Evolutionary conservation across 2,329 filamentous ascomycete genomes (phyloP), one percentile per base, ranked within the genome.

Genomic region (Mycosphaerella sp.): DNA sequence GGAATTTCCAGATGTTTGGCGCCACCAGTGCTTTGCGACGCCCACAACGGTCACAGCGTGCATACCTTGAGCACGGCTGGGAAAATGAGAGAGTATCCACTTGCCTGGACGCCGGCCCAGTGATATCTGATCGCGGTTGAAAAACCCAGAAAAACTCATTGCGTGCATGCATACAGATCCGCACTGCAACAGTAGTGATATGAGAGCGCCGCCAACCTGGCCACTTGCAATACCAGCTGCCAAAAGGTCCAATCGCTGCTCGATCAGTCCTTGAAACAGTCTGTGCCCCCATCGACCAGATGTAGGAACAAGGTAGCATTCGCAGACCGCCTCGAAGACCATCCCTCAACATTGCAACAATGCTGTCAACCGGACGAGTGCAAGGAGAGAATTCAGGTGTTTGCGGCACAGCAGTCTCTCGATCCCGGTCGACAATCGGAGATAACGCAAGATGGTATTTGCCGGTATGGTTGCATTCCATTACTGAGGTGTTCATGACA

Each of bases 391-490:
- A 49, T 55, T n/a, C 41, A 41, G 50, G 55, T 49, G 45, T 53
- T 37, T 54, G 48, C 27, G 13, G 36, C 48, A 27, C 41, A 40
- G 45, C 41, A n/a, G 53, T 45, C 50, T 48, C 44, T 53, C 43
- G 49, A 41, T 46, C 47, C 42, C 27, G 44, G 41, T 28, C 21
- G 35, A 40, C 45, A 42, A 50, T 53, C 44, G 42, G 44, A 16
- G 49, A 37, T 43, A 32, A 27, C 43, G n/a, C 47, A 37, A 35
- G 43, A 27, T 46, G 52, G 44, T 8, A 46, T 49, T 30, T 53
- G 52, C 55, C 53, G 57, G 49, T 52, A 43, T 34, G 49, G 59
- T 59, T 60, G 59, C 62, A 65, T 64, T 65, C 62, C 62, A 61
- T 47, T 42, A 39, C 49, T 47, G 60, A 63, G 60, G 62, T 59